Conservation (phyloP, 1,284 basidiomycete species). For the Veloporphyrellus conicus region DNA sequence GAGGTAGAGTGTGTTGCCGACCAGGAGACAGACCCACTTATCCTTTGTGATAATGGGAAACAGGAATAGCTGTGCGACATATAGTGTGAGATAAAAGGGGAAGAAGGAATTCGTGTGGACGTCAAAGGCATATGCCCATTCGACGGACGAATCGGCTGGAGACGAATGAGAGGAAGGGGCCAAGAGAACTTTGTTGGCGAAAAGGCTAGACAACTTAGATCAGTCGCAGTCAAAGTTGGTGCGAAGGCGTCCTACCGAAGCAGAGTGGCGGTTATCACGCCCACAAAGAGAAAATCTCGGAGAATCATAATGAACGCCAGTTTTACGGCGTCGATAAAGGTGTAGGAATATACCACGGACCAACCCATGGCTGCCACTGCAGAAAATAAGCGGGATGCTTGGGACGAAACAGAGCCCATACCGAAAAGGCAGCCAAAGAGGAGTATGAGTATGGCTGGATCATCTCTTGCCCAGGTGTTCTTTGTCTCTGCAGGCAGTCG, state of each 20-base stretch:
- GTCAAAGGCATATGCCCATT: slow-evolving; percentile 93
- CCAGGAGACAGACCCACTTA: slow-evolving; percentile 87
- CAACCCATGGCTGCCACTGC: slow-evolving; percentile 76
- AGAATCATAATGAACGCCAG: slow-evolving; percentile 78
- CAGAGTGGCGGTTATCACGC: slow-evolving; percentile 68
- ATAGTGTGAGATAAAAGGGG: slow-evolving; percentile 83
- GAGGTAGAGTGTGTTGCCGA: slow-evolving; percentile 91
- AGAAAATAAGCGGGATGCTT: not conserved
- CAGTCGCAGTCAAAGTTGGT: not conserved
- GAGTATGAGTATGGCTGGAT: slow-evolving; percentile 87
- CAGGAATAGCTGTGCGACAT: slow-evolving; percentile 80
- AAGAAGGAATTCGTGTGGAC: slow-evolving; percentile 95
- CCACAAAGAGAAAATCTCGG: slow-evolving; percentile 80
- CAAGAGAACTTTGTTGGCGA: slow-evolving; percentile 67
- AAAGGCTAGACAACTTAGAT: slow-evolving; percentile 46
- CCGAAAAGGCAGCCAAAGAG: slow-evolving; percentile 73
- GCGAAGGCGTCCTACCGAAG: slow-evolving; percentile 56
- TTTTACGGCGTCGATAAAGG: slow-evolving; percentile 51
- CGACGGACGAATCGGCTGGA: slow-evolving; percentile 68
- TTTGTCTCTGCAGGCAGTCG: slow-evolving; percentile 72
- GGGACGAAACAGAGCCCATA: slow-evolving; percentile 33
- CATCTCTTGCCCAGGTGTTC: slow-evolving; percentile 95
- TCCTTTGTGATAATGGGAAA: slow-evolving; percentile 76
- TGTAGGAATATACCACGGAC: slow-evolving; percentile 77
- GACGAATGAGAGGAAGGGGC: slow-evolving; percentile 72